These are phyloP conservation scores for Immersiporthe knoxdaviesiana DNA, from an alignment of 2,329 filamentous ascomycete genomes.

Conservation along the genomic window DNA sequence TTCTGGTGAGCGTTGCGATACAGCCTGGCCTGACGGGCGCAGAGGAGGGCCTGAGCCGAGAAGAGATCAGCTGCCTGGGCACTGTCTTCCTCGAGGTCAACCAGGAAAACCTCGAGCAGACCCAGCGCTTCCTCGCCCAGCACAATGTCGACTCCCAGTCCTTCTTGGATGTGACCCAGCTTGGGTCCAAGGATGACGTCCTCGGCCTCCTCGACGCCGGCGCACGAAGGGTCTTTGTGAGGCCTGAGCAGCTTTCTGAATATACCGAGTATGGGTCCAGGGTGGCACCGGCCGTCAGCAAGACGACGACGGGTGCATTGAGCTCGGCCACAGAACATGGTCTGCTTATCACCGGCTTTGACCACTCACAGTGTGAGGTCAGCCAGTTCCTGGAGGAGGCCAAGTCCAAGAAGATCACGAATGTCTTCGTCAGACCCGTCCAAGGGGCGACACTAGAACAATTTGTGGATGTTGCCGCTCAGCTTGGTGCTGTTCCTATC, in stretches of 20 bases:
- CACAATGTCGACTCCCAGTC: conserved; percentile 60
- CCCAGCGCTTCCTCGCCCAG: conserved; percentile 52
- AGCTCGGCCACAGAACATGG: conserved; percentile 47
- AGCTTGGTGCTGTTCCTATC: conserved; percentile 68
- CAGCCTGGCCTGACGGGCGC: conserved; percentile 50
- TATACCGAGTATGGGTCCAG: conserved; percentile 60
- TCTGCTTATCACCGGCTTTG: conserved; percentile 58
- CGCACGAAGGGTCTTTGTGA: conserved; percentile 82
- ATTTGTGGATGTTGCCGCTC: conserved; percentile 52
- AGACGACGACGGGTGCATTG: conserved; percentile 32
- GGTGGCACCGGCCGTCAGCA: conserved; percentile 56
- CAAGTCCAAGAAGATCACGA: conserved; percentile 50
- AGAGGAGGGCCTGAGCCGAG: conserved; percentile 57
- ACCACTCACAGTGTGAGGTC: conserved; percentile 46
- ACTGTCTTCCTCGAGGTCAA: conserved; percentile 60
- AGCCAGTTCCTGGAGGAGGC: conserved; percentile 49
- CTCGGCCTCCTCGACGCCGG: conserved; percentile 82
- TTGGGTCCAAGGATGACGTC: conserved; percentile 73
- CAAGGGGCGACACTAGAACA: conserved; percentile 48
- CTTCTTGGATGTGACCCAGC: conserved; percentile 75
- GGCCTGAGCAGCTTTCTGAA: conserved; percentile 66
- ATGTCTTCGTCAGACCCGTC: conserved; percentile 55
- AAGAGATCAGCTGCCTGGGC: conserved; percentile 63
- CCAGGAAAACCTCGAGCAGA: conserved; percentile 44
- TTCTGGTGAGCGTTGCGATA: conserved; percentile 61